These are phyloP conservation scores for Zasmidium angulare DNA, from an alignment of 2,329 filamentous ascomycete species.

Conservation along the genomic window DNA sequence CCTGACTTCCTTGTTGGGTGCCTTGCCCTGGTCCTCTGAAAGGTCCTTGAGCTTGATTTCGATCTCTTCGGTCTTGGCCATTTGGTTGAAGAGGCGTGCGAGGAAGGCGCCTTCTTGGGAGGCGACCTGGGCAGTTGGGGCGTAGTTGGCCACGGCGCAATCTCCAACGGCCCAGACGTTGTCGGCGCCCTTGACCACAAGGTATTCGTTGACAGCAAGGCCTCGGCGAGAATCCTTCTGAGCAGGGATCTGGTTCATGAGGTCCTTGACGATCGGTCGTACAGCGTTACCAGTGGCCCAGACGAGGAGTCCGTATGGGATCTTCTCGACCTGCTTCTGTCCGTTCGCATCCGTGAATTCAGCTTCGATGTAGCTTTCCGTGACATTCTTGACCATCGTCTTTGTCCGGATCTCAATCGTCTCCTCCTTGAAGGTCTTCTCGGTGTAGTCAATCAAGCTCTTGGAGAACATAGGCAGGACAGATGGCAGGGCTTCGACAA, in stretches of 20 bases:
- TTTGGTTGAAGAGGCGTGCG: constrained; percentile 95
- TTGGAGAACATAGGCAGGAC: constrained; percentile 97
- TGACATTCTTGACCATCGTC: constrained; percentile 98
- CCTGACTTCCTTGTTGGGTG: constrained; percentile 62
- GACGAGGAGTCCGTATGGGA: constrained; percentile 93
- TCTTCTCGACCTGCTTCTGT: constrained; percentile 74
- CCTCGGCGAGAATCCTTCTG: constrained; percentile 94
- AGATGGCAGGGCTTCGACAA: constrained; percentile 95
- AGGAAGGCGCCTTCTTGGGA: constrained; percentile 95
- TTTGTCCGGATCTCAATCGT: constrained; percentile 97
- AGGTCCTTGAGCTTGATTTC: constrained; percentile 74
- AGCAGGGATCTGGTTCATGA: constrained; percentile 87
- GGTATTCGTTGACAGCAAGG: constrained; percentile 96
- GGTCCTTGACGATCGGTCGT: constrained; percentile 82
- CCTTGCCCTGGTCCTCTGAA: constrained; percentile 59
- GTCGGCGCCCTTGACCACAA: constrained; percentile 93
- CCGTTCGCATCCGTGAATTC: constrained; percentile 80
- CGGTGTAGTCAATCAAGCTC: constrained; percentile 98
- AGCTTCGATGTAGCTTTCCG: constrained; percentile 87
- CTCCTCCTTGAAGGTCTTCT: constrained; percentile 98
- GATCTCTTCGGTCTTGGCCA: constrained; percentile 88
- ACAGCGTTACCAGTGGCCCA: constrained; percentile 98
- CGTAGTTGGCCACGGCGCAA: constrained; percentile 96
- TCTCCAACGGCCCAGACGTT: constrained; percentile 98
- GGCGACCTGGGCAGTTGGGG: constrained; percentile 94